Evolutionary conservation across 352 stramenopile species (phyloP).

Genomic region (Phytophthora pini): DNA sequence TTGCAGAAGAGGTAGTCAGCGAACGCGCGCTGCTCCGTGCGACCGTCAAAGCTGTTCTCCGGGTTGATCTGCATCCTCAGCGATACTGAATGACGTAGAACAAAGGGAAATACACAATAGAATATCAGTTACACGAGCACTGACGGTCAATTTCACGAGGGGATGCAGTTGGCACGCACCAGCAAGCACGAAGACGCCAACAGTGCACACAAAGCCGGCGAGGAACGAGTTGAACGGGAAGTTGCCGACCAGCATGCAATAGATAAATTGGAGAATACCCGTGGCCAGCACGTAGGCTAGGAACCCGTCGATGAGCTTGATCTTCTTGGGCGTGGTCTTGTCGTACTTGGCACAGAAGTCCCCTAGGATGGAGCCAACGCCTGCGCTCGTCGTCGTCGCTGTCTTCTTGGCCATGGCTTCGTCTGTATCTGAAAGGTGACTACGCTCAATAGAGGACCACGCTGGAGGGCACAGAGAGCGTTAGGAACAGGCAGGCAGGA

Average conservation of each 20-base stretch:
- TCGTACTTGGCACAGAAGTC: conserved; percentile 81
- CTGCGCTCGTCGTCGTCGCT: conserved; percentile 36
- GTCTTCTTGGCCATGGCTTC: conserved; percentile 42
- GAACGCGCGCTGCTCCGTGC: conserved; percentile 88
- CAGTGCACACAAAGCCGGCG: conserved; percentile 89
- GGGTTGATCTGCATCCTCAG: conserved; percentile 92
- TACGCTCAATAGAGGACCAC: conserved; percentile 18
- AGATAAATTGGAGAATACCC: conserved; percentile 92
- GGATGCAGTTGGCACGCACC: conserved; percentile 42
- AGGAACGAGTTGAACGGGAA: conserved; percentile 95
- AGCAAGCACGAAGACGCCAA: conserved; percentile 91
- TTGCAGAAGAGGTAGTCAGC: conserved; percentile 94
- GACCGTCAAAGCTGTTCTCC: conserved; percentile 83
- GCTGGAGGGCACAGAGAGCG: not conserved
- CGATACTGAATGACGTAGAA: conserved; percentile 57
- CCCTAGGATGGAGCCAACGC: conserved; percentile 58
- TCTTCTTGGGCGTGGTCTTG: conserved; percentile 88
- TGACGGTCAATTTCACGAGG: not conserved
- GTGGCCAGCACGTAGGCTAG: conserved; percentile 90
- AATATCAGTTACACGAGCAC: conserved; percentile 3
- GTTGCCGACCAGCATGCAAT: conserved; percentile 89
- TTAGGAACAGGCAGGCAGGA: too few species aligned
- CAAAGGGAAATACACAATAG: not conserved
- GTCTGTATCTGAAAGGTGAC: not conserved
- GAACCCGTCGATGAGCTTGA: conserved; percentile 92